Percentiles rank a stretch among this genome's conserved stretches.
Evolutionary conservation across 2,329 filamentous ascomycete genomes (phyloP).

Genomic region (Nannizziopsis arthrosporioides): DNA sequence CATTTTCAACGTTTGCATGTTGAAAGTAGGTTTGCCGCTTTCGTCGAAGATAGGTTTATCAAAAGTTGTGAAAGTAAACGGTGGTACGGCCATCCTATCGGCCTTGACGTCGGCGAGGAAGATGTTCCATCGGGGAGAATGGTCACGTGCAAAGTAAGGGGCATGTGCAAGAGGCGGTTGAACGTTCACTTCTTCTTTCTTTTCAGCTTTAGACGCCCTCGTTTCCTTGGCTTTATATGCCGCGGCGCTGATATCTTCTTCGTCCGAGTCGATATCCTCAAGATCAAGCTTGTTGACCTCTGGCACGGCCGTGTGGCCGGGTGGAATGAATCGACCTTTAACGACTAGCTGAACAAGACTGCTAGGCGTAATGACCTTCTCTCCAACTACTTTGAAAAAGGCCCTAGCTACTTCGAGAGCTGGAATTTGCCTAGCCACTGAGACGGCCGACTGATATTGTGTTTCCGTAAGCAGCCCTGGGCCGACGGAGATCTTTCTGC

Average conservation of each 20-base stretch:
- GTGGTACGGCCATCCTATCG: slow-evolving; percentile 90
- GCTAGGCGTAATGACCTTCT: slow-evolving; percentile 81
- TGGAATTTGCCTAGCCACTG: slow-evolving; percentile 73
- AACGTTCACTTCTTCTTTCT: slow-evolving; percentile 44
- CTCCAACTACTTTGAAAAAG: slow-evolving; percentile 97
- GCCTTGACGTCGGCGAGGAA: slow-evolving; percentile 92
- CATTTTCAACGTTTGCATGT: slow-evolving; percentile 92
- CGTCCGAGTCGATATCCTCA: slow-evolving; percentile 81
- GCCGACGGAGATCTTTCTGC: slow-evolving; percentile 59
- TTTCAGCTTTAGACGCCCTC: slow-evolving; percentile 45
- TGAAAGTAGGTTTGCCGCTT: slow-evolving; percentile 75
- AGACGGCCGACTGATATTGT: slow-evolving; percentile 64
- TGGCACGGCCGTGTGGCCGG: slow-evolving; percentile 65
- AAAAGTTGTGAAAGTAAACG: slow-evolving; percentile 88
- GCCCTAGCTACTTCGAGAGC: slow-evolving; percentile 75
- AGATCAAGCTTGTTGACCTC: slow-evolving; percentile 66
- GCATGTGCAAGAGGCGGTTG: slow-evolving; percentile 79
- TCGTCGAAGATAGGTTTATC: slow-evolving; percentile 77
- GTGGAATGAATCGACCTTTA: slow-evolving; percentile 87
- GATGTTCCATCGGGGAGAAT: slow-evolving; percentile 83
- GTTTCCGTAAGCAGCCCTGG: slow-evolving; percentile 57
- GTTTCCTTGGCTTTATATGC: slow-evolving; percentile 58
- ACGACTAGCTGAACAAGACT: slow-evolving; percentile 89
- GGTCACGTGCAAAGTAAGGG: slow-evolving; percentile 79
- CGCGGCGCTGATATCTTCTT: slow-evolving; percentile 79